A percentile compares a stretch with the other conserved stretches of the same genome.
Conservation (phyloP, 169 alveolate genomes). For the Cryptosporidium meleagridis region DNA sequence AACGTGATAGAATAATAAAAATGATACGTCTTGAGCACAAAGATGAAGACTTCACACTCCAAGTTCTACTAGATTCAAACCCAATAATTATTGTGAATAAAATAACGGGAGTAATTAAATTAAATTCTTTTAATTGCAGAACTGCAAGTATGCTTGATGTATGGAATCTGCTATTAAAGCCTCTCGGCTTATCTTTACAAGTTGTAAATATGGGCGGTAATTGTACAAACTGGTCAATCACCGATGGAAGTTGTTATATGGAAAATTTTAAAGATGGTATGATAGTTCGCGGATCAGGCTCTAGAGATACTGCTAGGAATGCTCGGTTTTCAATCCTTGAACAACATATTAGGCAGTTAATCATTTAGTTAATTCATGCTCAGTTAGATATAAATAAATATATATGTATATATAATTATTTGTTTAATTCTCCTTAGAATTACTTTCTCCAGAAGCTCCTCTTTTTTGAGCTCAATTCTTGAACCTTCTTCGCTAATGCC, state of each 20-base stretch:
- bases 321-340: slow-evolving; percentile 70
- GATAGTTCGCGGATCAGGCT: slow-evolving; percentile 75
- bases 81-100: slow-evolving; percentile 58
- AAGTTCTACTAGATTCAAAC: slow-evolving; percentile 20
- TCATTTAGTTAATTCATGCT: slow-evolving; percentile 9
- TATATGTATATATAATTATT: neutral
- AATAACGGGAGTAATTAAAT: slow-evolving; percentile 62
- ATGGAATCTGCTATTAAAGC: slow-evolving; percentile 67
- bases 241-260: slow-evolving; percentile 71
- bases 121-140: slow-evolving; percentile 42
- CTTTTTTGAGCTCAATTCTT: slow-evolving; percentile 15
- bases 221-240: slow-evolving; percentile 56
- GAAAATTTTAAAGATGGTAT: slow-evolving; percentile 70
- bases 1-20: slow-evolving; percentile 38
- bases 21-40: slow-evolving; percentile 47
- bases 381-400: neutral
- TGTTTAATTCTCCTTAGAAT: neutral
- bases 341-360: slow-evolving; percentile 67
- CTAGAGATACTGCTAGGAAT: slow-evolving; percentile 71
- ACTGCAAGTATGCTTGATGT: slow-evolving; percentile 45
- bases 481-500: neutral
- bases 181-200: slow-evolving; percentile 47
- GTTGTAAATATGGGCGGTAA: slow-evolving; percentile 1
- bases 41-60: slow-evolving; percentile 55
- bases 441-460: slow-evolving; percentile 37